Evolutionary conservation across 257 asterid genomes (phyloP).

Genomic region (Misopates orontium): DNA sequence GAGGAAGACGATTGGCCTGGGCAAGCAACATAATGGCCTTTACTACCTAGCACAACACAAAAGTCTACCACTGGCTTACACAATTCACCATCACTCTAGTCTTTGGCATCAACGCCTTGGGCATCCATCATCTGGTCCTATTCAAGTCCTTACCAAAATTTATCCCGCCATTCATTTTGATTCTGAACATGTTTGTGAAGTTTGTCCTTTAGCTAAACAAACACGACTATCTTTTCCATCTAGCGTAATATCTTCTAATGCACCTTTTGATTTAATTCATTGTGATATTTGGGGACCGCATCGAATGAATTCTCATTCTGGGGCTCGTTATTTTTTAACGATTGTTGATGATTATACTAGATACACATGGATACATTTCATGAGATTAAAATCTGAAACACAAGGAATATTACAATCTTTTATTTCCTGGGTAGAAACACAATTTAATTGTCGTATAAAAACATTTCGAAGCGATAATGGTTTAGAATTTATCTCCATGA

Average conservation of each 20-base stretch:
- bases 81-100: no score
- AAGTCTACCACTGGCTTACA: no score
- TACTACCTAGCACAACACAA: no score
- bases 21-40: conserved; percentile 11
- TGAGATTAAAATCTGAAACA: no score
- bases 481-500: neutral
- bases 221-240: neutral
- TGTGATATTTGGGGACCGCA: neutral
- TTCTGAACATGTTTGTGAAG: conserved; percentile 10
- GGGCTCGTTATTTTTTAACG: neutral
- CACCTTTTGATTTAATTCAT: conserved; percentile 12
- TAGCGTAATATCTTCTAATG: neutral
- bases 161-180: no score
- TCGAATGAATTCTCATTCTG: no score
- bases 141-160: no score
- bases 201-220: conserved; percentile 6
- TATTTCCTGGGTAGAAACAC: conserved; percentile 3
- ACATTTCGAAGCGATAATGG: neutral
- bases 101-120: no score
- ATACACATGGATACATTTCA: neutral
- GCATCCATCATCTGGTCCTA: no score
- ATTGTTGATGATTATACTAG: neutral
- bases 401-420: neutral
- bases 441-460: neutral
- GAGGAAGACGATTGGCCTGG: conserved; percentile 24